Base-by-base conservation (phyloP, 768 basidiomycete species). In the Pleurotus sapidus region DNA sequence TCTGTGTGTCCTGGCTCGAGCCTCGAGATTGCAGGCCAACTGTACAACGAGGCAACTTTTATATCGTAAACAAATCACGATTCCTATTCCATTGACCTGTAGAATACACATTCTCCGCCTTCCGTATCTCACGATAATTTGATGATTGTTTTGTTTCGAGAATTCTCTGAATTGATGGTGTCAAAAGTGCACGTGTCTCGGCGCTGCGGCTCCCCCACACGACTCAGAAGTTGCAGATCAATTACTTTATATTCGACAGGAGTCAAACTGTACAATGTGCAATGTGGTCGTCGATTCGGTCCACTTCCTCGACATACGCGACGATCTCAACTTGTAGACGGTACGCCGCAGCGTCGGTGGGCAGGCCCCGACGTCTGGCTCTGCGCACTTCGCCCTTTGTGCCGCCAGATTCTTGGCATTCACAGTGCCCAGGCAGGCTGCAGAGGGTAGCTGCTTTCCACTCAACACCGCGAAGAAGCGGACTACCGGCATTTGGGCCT, bases 21-120 rank as follows among this genome's bases (percentile, higher is more conserved):
- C 15, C 50, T 77, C 3, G 76, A 80, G 49, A 82, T 91, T 27
- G 73, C 88, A 53, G 95, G 95, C 4, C 64, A 67, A 43, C 42
- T 92, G n/a, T 98, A 90, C 78, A 91, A 83, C 66, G 95, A 98
- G 69, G 91, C 93, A 0, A 89, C 94, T 2, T 97, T 90, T 73
- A 91, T 98, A 65, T 95, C 93, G 47, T 77, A 60, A 63, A 55
- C 49, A 43, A 39, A 24, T 47, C 54, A 12, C 46, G 48, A 51
- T 57, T 53, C 46, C 18, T 39, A 53, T 40, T 40, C 17, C 30
- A 50, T 50, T 24, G 15, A 25, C 49, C 30, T 45, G 42, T n/a
- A 20, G 20, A 34, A 34, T 34, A 34, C 9, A 34, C 30, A 34
- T 34, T 11, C 30, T 1, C 30, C 9, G 30, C 11, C 30, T 34